Percentiles rank a stretch among this genome's conserved stretches.
These are phyloP conservation scores for Albugo laibachii DNA, from an alignment of 352 stramenopile species.

Conservation along the genomic window DNA sequence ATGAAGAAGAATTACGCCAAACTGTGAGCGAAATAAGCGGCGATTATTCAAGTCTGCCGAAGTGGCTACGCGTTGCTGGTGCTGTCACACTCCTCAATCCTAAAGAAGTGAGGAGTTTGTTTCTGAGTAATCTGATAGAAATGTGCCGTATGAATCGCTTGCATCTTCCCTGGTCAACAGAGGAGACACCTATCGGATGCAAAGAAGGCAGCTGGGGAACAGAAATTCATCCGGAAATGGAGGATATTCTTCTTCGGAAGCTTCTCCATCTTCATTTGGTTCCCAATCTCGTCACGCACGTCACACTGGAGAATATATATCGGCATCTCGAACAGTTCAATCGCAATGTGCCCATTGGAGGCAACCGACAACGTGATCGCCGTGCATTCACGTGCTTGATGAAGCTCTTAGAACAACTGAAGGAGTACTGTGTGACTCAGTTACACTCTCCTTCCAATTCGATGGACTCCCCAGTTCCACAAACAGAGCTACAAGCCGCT, in stretches of 20 bases:
- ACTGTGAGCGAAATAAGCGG: constrained; percentile 48
- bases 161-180: constrained; percentile 70
- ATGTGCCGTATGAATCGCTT: constrained; percentile 80
- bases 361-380: constrained; percentile 43
- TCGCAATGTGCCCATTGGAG: constrained; percentile 60
- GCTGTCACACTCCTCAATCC: constrained; percentile 52
- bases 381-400: constrained; percentile 59
- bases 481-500: constrained; percentile 63
- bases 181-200: constrained; percentile 68
- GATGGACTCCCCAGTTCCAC: constrained; percentile 61
- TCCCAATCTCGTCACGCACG: constrained; percentile 58
- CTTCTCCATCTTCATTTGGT: constrained; percentile 59
- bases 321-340: constrained; percentile 76
- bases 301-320: constrained; percentile 50
- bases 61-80: constrained; percentile 53
- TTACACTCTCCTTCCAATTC: constrained; percentile 53
- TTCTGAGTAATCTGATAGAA: constrained; percentile 73
- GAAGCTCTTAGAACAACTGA: constrained; percentile 71
- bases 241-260: constrained; percentile 71
- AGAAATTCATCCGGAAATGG: constrained; percentile 60
- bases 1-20: constrained; percentile 52
- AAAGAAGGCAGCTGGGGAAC: constrained; percentile 74
- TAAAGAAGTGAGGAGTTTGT: constrained; percentile 58
- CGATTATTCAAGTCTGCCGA: constrained; percentile 23
- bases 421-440: constrained; percentile 66